Base-by-base conservation (phyloP, 805 yeast species). In the Starmerella khaoyaiensis region DNA sequence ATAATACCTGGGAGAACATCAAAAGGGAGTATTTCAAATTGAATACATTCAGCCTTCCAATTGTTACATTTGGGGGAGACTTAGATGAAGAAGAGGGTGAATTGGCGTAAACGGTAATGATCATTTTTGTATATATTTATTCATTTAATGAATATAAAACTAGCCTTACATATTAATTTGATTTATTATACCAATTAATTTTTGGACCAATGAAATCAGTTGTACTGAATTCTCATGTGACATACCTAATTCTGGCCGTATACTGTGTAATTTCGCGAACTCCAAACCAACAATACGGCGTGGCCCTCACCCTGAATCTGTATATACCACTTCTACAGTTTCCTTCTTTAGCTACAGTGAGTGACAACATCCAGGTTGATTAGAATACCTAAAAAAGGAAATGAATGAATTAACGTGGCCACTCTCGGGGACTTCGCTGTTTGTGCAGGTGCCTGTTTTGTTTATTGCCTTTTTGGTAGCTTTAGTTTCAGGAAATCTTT, bases 1-100 rank as follows among this genome's bases (percentile, higher is more conserved):
- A 60, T 8, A 55, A 55, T 15, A 53, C 53, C 18, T 60, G 62
- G 62, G 48, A 45, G 8, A 57, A 52, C 8, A 48, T 60, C 30
- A 49, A 58, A 38, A 45, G 55, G 12, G 47, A 50, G 22, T 60
- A 60, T 37, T 60, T 60, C 60, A 47, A 48, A 7, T 45, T 60
- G 14, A 33, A 41, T 11, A 49, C 48, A 36, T 60, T 52, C 40
- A 47, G 50, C 5, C 38, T 60, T 35, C 64, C 64, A 0, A 45
- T 40, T n/a, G 42, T 53, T 16, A 35, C 40, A 4, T 53, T 53
- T 35, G 41, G 38, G 10, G 41, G 21, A 14, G 31, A 36, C 16
- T 26, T 30, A 10, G 46, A 33, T 12, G 49, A 42, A 10, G 47
- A 37, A 26, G 49, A 42, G 25, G 49, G 47, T 17, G 47, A 42